phyloP scores from a whole-genome alignment of 345 rosid genomes.

The Geranium rotundifolium region DNA sequence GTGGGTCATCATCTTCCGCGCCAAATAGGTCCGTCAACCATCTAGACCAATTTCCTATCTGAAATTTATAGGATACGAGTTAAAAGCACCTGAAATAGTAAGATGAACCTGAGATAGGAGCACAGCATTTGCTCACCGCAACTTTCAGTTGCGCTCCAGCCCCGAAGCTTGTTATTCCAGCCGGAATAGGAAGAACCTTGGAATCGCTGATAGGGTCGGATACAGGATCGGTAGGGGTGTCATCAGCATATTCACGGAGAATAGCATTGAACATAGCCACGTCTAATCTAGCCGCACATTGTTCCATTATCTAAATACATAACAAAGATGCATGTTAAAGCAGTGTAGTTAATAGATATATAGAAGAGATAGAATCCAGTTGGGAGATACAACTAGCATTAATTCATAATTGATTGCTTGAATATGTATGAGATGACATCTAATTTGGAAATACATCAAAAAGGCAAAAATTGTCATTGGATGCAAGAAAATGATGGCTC shows the following conservation, averaged over 20 bases:
- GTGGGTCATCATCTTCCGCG: slow-evolving; percentile 45
- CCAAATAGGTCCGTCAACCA: slow-evolving; percentile 87
- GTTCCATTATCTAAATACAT: slow-evolving; percentile 70
- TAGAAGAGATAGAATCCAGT: background rate
- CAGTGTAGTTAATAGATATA: background rate
- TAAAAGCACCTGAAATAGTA: background rate
- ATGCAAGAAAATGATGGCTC: background rate
- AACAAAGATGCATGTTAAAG: slow-evolving; percentile 2
- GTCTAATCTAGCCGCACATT: slow-evolving; percentile 84
- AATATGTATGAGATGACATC: background rate
- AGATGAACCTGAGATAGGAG: too few relatives aligned
- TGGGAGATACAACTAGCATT: background rate
- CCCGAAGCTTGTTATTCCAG: slow-evolving; percentile 69
- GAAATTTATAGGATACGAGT: slow-evolving; percentile 11
- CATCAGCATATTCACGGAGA: slow-evolving; percentile 80
- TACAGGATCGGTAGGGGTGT: slow-evolving; percentile 83
- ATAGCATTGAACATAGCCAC: slow-evolving; percentile 97
- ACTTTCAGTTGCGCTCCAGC: slow-evolving; percentile 86
- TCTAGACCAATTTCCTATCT: slow-evolving; percentile 97
- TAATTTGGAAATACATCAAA: background rate
- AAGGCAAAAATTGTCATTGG: background rate
- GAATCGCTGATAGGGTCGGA: slow-evolving; percentile 79
- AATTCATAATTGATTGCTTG: background rate
- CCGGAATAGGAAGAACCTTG: slow-evolving; percentile 78
- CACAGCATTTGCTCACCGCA: slow-evolving; percentile 32